These are phyloP conservation scores for Tulasnella sp. DNA, from an alignment of 768 basidiomycete species.

Conservation along the genomic window DNA sequence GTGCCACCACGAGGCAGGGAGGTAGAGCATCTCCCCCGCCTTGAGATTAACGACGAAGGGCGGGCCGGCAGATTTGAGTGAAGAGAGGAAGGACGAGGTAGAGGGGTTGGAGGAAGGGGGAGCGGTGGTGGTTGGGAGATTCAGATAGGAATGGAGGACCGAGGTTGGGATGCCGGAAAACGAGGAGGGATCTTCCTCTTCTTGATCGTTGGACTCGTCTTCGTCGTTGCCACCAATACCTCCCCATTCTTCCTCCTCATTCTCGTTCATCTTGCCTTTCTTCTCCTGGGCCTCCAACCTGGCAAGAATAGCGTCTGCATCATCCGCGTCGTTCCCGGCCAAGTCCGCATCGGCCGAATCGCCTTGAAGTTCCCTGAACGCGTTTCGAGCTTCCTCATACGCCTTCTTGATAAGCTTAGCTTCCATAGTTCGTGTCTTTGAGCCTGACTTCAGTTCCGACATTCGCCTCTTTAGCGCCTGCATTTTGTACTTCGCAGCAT, in stretches of 20 bases:
- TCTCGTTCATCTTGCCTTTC: not conserved
- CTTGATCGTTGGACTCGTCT: not conserved
- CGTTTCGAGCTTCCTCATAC: not conserved
- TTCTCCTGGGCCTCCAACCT: not conserved
- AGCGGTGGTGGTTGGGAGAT: not conserved
- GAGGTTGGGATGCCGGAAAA: constrained; percentile 7
- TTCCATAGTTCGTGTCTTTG: not conserved
- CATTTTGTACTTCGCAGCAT: not conserved
- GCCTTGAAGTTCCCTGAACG: not conserved
- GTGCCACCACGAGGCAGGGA: constrained; percentile 15
- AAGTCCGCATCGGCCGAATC: not conserved
- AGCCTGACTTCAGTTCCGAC: not conserved
- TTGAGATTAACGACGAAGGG: not conserved
- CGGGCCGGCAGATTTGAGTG: not conserved
- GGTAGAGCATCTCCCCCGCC: constrained; percentile 10
- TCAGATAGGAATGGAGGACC: not conserved
- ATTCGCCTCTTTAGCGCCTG: not conserved
- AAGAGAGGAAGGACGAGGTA: not conserved
- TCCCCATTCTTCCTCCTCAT: constrained; percentile 9
- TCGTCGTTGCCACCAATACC: not conserved
- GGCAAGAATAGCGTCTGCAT: constrained; percentile 1
- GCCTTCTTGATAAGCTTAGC: not conserved
- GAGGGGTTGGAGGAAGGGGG: not conserved
- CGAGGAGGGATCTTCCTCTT: not conserved
- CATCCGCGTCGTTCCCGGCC: not conserved